These are phyloP conservation scores for Tetramitus jugosus DNA, from an alignment of 208 protist genomes.

Conservation along the genomic window DNA sequence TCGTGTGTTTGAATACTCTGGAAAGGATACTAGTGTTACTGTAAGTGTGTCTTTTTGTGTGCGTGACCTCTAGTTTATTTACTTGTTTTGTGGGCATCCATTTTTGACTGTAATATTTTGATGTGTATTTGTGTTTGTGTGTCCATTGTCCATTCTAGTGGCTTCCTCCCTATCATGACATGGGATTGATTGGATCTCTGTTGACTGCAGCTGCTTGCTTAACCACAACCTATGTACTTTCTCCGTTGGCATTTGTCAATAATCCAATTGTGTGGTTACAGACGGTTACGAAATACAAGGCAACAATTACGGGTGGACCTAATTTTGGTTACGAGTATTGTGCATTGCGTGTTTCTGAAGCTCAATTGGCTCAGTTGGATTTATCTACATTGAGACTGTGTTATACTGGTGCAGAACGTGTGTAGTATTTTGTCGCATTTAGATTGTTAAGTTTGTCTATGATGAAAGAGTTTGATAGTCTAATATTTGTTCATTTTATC, in stretches of 20 bases:
- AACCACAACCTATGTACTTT: constrained; percentile 4
- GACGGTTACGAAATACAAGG: constrained; percentile 35
- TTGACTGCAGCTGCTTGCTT: background rate
- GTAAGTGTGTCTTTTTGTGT: background rate
- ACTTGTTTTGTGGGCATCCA: background rate
- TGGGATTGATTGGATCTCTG: constrained; percentile 35
- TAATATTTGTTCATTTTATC: no score
- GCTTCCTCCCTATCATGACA: constrained; percentile 39
- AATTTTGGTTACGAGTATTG: constrained; percentile 43
- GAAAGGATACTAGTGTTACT: background rate
- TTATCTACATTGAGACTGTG: constrained; percentile 19
- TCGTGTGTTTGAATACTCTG: background rate
- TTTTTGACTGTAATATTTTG: no score
- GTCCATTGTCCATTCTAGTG: constrained; percentile 26
- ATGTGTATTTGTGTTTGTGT: no score
- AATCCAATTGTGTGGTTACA: constrained; percentile 39
- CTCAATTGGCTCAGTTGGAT: constrained; percentile 8
- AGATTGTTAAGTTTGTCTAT: no score
- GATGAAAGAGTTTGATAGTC: no score
- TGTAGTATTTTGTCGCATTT: no score
- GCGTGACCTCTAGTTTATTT: background rate
- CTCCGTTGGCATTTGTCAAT: constrained; percentile 39
- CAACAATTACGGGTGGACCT: constrained; percentile 32
- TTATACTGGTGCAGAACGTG: constrained; percentile 35
- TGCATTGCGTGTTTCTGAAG: background rate